Conservation (phyloP, 108 stramenopile genomes). For the Pseudonitzschia multistriata region DNA sequence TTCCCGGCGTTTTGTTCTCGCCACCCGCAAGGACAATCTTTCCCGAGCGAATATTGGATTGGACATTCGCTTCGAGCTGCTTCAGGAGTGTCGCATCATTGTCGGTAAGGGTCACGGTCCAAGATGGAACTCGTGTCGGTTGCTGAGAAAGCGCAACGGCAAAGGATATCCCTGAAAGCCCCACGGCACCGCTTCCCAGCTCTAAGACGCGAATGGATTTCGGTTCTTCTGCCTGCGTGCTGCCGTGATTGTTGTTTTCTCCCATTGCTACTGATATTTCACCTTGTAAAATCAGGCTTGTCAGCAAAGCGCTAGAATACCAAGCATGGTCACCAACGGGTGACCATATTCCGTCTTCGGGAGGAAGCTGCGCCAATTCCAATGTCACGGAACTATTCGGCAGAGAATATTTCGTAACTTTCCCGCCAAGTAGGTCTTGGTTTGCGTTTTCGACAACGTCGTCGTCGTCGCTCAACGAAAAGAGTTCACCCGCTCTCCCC, state of each 20-base stretch:
- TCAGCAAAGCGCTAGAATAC: constrained; percentile 47
- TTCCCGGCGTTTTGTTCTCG: neutral
- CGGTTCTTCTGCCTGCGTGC: neutral
- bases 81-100: constrained; percentile 31
- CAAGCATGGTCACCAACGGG: constrained; percentile 52
- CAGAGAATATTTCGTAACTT: constrained; percentile 6
- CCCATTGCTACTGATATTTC: neutral
- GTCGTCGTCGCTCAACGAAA: neutral
- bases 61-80: constrained; percentile 40
- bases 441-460: neutral
- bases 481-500: neutral
- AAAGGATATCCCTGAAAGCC: constrained; percentile 37
- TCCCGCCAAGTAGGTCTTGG: neutral
- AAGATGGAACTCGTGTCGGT: neutral
- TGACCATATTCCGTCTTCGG: constrained; percentile 43
- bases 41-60: neutral
- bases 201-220: constrained; percentile 28
- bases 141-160: constrained; percentile 14
- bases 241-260: neutral
- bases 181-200: constrained; percentile 56
- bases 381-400: constrained; percentile 18
- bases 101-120: constrained; percentile 40
- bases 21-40: neutral
- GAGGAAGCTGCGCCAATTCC: constrained; percentile 25
- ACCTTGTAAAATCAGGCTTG: constrained; percentile 15